Percentiles rank a stretch among this genome's conserved stretches.
Conservation (phyloP, 495 filamentous ascomycete species). For the Lophium mytilinum region DNA sequence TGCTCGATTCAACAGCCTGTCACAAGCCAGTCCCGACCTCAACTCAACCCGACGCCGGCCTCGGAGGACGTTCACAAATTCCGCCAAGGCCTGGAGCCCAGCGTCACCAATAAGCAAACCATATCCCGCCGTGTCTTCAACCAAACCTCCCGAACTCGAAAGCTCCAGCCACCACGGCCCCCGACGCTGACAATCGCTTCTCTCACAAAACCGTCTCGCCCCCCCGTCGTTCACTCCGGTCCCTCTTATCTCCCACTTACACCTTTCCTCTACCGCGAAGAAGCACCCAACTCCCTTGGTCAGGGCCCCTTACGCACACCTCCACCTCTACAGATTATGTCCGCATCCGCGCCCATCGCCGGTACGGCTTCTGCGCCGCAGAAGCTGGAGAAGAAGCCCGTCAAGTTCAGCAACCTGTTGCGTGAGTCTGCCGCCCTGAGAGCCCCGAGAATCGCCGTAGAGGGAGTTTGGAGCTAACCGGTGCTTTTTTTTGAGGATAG, state of each 20-base stretch:
- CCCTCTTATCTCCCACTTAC: neutral
- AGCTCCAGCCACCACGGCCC: neutral
- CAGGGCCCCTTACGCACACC: conserved; percentile 26
- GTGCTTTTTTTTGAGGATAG: conserved; percentile 30
- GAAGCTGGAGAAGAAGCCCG: conserved; percentile 92
- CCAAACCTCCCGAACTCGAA: neutral
- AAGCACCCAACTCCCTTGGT: conserved; percentile 54
- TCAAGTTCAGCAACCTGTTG: conserved; percentile 98
- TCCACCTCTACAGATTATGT: conserved; percentile 22
- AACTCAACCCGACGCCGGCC: too few relatives aligned
- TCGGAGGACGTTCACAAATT: too few relatives aligned
- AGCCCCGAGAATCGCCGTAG: neutral
- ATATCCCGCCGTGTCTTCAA: neutral
- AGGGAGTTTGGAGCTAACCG: conserved; percentile 11
- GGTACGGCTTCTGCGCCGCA: conserved; percentile 42
- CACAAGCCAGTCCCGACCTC: too few relatives aligned
- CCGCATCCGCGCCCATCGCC: conserved; percentile 35
- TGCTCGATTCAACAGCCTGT: too few relatives aligned
- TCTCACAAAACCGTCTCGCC: neutral
- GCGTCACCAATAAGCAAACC: neutral
- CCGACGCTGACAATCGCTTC: too few relatives aligned
- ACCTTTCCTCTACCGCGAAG: conserved; percentile 49
- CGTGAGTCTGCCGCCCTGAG: conserved; percentile 39
- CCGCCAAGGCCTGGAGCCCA: too few relatives aligned
- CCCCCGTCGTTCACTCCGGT: neutral